Conservation (phyloP, 495 filamentous ascomycete genomes). For the Tuber magnatum region DNA sequence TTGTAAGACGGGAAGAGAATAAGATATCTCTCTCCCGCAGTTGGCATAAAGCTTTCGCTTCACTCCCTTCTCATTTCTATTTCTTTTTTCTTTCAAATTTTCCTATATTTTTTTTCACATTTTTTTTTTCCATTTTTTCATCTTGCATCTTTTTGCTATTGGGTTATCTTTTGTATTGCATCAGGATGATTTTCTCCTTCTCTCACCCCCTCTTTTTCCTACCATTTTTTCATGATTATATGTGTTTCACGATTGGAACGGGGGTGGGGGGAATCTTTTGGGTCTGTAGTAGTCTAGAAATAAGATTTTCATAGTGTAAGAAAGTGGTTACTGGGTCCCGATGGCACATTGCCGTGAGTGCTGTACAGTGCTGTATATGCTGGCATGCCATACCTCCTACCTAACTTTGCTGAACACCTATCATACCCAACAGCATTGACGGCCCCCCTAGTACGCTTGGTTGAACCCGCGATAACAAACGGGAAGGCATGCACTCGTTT, state of each 20-base stretch:
- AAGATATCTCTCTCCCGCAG: background rate
- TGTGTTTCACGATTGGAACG: background rate
- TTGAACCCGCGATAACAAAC: background rate
- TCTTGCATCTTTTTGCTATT: conserved; percentile 4
- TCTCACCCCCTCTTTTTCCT: background rate
- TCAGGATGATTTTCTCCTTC: conserved; percentile 2
- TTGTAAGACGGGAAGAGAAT: background rate
- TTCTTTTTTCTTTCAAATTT: background rate
- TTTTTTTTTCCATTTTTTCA: conserved; percentile 3
- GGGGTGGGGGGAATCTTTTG: background rate
- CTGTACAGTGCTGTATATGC: background rate
- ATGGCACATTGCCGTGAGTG: background rate
- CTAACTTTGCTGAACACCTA: too few relatives aligned
- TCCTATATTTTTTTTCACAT: background rate
- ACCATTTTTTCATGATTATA: conserved; percentile 6
- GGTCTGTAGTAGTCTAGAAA: conserved; percentile 5
- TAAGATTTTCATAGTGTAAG: background rate
- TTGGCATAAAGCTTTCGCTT: background rate
- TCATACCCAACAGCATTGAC: too few relatives aligned
- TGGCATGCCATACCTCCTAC: too few relatives aligned
- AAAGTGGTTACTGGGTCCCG: background rate
- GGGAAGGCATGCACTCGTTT: background rate
- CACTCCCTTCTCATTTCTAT: background rate
- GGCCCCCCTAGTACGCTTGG: too few relatives aligned
- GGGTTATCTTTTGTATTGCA: conserved; percentile 11